These are phyloP conservation scores for Lactarius hatsudake DNA, from an alignment of 768 basidiomycete genomes.

Conservation along the genomic window DNA sequence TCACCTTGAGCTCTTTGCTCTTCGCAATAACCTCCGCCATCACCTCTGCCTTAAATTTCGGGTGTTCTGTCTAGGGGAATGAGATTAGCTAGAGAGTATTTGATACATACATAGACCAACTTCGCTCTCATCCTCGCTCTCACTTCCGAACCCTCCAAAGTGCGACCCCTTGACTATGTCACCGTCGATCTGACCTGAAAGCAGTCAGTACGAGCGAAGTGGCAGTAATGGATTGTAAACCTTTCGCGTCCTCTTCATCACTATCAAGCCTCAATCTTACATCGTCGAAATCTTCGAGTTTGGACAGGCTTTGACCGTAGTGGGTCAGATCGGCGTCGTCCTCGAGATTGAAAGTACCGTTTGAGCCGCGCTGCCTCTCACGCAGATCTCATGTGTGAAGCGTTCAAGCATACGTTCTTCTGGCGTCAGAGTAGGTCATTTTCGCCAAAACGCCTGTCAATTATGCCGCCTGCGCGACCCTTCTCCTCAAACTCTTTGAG, in stretches of 20 bases:
- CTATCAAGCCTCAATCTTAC: constrained; percentile 56
- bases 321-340: constrained; percentile 90
- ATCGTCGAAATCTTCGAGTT: constrained; percentile 80
- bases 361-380: constrained; percentile 78
- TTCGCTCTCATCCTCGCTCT: constrained; percentile 51
- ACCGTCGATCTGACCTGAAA: constrained; percentile 61
- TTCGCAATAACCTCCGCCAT: constrained; percentile 98
- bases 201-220: background rate
- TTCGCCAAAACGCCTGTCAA: constrained; percentile 96
- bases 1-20: constrained; percentile 92
- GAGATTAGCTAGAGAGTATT: constrained; percentile 12
- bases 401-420: constrained; percentile 98
- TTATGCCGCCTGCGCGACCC: constrained; percentile 79
- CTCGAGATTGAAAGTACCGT: constrained; percentile 86
- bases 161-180: constrained; percentile 67
- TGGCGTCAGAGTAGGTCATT: constrained; percentile 87
- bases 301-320: constrained; percentile 85
- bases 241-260: constrained; percentile 55
- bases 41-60: constrained; percentile 92
- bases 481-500: constrained; percentile 85
- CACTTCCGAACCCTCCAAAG: constrained; percentile 85
- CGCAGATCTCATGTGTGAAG: too few relatives aligned
- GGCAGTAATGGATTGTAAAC: background rate
- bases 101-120: constrained; percentile 25
- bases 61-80: constrained; percentile 61